These are phyloP conservation scores for Floccularia luteovirens DNA, from an alignment of 768 basidiomycete species.

Conservation along the genomic window DNA sequence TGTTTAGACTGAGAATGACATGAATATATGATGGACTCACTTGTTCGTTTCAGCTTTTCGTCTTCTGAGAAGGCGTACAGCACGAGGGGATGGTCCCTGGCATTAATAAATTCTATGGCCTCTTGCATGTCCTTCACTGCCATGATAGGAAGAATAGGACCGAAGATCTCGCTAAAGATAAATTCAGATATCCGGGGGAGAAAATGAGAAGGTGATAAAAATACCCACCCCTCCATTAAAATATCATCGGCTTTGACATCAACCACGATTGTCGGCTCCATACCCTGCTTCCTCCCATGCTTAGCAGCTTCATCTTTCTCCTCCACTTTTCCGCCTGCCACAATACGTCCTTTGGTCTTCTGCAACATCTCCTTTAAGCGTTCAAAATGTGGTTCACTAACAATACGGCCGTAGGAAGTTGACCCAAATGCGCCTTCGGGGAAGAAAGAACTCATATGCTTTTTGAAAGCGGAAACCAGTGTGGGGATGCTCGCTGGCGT, in stretches of 20 bases:
- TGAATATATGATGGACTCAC: conserved; percentile 16
- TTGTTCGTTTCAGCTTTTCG: conserved; percentile 24
- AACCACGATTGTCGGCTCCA: conserved; percentile 56
- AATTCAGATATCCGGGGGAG: background rate
- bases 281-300: conserved; percentile 30
- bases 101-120: conserved; percentile 47
- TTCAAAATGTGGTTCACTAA: conserved; percentile 44
- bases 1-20: background rate
- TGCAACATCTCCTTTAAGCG: conserved; percentile 45
- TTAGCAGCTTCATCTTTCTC: conserved; percentile 14
- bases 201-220: background rate
- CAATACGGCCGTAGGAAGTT: conserved; percentile 38
- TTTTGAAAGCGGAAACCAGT: conserved; percentile 36
- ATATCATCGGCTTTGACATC: conserved; percentile 47
- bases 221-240: conserved; percentile 53
- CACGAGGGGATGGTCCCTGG: conserved; percentile 51
- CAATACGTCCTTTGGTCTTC: conserved; percentile 47
- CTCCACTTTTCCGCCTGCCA: conserved; percentile 30
- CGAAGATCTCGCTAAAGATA: conserved; percentile 60
- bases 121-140: conserved; percentile 47
- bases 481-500: conserved; percentile 32
- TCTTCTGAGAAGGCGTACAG: conserved; percentile 58
- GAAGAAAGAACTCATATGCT: conserved; percentile 40
- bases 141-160: conserved; percentile 60
- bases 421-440: conserved; percentile 43